phyloP scores from a whole-genome alignment of 306 rosid genomes.

The Leucaena leucocephala region DNA sequence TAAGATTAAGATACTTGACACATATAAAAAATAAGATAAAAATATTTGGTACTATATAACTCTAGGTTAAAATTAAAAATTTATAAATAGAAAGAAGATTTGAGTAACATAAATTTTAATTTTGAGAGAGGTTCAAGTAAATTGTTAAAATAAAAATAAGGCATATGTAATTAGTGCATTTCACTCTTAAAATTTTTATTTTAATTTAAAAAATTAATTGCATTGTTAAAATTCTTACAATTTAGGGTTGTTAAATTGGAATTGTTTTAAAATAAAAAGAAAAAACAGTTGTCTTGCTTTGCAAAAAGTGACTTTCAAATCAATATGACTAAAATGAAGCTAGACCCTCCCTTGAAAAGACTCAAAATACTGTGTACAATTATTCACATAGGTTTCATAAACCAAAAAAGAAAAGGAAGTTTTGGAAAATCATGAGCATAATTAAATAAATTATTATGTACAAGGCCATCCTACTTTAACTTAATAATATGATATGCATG shows the following conservation, averaged over 20 bases:
- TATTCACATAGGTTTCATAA: constrained; percentile 4
- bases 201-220: too few relatives aligned
- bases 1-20: too few relatives aligned
- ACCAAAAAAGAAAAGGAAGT: neutral
- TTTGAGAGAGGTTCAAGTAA: neutral
- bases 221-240: neutral
- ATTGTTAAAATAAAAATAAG: too few relatives aligned
- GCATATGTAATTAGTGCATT: neutral
- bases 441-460: neutral
- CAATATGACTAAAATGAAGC: constrained; percentile 22
- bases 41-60: too few relatives aligned
- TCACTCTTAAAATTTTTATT: too few relatives aligned
- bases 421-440: neutral
- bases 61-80: too few relatives aligned
- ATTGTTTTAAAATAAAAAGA: neutral
- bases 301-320: constrained; percentile 33
- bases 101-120: neutral
- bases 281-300: constrained; percentile 22
- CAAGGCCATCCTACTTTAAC: neutral
- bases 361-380: constrained; percentile 9
- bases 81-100: neutral
- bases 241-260: neutral
- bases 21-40: too few relatives aligned
- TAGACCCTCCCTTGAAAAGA: constrained; percentile 13
- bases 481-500: neutral